Percentiles rank a stretch among this genome's conserved stretches.
Evolutionary conservation across 1,284 basidiomycete species (phyloP).

Genomic region (Boletellus deceptivus): DNA sequence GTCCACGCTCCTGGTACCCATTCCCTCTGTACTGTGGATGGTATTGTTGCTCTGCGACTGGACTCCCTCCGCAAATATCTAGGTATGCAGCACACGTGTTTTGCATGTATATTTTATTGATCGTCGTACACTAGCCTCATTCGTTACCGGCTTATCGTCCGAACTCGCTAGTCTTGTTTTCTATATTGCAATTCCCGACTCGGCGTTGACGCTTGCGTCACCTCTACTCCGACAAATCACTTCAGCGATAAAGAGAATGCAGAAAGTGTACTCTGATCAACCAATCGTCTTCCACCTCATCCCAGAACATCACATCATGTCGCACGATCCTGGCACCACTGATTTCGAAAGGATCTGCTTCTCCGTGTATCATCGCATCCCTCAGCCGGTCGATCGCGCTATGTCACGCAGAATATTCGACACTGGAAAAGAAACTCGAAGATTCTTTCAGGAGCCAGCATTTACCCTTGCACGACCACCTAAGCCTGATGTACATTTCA

Average conservation of each 20-base stretch:
- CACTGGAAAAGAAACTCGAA: conserved; percentile 39
- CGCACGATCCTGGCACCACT: conserved; percentile 19
- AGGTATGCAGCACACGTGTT: conserved; percentile 36
- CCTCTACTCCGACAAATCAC: conserved; percentile 64
- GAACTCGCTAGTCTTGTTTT: conserved; percentile 50
- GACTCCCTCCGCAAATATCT: conserved; percentile 66
- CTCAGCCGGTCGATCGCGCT: conserved; percentile 55
- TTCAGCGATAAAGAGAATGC: conserved; percentile 53
- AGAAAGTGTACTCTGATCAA: conserved; percentile 43
- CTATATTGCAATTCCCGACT: conserved; percentile 63
- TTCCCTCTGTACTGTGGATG: conserved; percentile 44
- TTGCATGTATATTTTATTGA: conserved; percentile 5
- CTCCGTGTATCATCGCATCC: conserved; percentile 70
- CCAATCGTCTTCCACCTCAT: conserved; percentile 66
- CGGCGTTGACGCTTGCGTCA: conserved; percentile 56
- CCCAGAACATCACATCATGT: conserved; percentile 57
- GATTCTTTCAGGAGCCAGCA: conserved; percentile 61
- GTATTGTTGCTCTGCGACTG: conserved; percentile 59
- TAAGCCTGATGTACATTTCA: conserved; percentile 44
- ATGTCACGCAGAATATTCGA: conserved; percentile 54
- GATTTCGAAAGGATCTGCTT: conserved; percentile 44
- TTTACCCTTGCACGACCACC: conserved; percentile 58
- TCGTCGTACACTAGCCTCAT: conserved; percentile 39
- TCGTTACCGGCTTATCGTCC: conserved; percentile 47
- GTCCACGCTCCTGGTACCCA: conserved; percentile 51